Base-by-base conservation (phyloP, 2,329 filamentous ascomycete species). In the Botrytis aclada region DNA sequence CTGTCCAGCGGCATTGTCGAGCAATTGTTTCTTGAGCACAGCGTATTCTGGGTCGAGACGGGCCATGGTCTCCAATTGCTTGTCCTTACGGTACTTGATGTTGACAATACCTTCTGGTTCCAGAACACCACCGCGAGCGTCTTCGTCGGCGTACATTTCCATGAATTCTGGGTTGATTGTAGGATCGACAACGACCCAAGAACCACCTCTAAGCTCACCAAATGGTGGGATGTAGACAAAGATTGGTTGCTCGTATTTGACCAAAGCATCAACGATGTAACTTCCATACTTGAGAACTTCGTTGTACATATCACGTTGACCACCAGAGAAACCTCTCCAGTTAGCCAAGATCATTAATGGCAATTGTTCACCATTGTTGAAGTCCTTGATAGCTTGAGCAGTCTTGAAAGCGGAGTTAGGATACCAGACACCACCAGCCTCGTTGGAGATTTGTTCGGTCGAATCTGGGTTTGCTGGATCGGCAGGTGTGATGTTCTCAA, bases 401-500 rank as follows among this genome's bases (percentile, higher is more conserved):
- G 96, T 99, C 92, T 99, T 99, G 91, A 95, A 99, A 37, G 96
- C 96, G 18, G 95, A 98, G 89, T 99, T 99, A 81, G 96, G 96
- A 86, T 98, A 99, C 96, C 96, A 99, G 41, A 99, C 96, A 86
- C 97, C 96, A 86, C 96, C 96, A 76, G 96, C 96, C 85, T 99
- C 96, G 78, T 94, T 95, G 78, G 88, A 90, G 79, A 98, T 91
- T 85, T 97, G 94, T 85, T 99, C 96, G 78, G 97, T 97, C 6
- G 96, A 99, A 84, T 98, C 96, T 20, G 96, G 95, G 85, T 99
- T 99, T 82, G 96, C 96, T 77, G 96, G 95, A 81, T 99, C 96
- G 70, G 96, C 96, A 74, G 96, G 96, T 7, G 93, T 97, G 79
- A 98, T 91, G 83, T 98, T 99, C 88, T 99, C 96, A 41, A 99